phyloP scores from a whole-genome alignment of 2,329 filamentous ascomycete species.

The Intubia oerlemansii region DNA sequence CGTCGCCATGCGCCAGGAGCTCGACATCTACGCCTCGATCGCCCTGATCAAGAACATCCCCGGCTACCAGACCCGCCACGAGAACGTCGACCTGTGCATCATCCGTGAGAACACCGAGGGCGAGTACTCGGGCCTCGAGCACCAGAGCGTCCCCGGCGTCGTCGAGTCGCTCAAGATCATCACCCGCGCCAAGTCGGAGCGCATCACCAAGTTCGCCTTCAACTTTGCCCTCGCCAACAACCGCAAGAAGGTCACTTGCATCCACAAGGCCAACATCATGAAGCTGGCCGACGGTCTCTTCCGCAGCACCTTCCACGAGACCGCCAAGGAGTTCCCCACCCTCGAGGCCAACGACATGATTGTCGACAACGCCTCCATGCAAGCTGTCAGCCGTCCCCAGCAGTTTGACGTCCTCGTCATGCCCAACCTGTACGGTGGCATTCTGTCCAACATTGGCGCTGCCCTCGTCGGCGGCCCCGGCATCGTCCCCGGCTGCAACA shows the following conservation, averaged over 20 bases:
- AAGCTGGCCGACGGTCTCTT: conserved; percentile 98
- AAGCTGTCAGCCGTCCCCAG: conserved; percentile 87
- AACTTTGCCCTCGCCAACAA: conserved; percentile 96
- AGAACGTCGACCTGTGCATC: conserved; percentile 94
- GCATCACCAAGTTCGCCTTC: conserved; percentile 97
- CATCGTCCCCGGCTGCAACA: conserved; percentile 97
- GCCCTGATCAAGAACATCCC: conserved; percentile 99
- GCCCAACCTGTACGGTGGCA: conserved; percentile 98
- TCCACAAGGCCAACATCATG: conserved; percentile 99
- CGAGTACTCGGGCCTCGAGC: conserved; percentile 97
- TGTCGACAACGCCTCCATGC: conserved; percentile 99
- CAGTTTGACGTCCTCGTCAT: conserved; percentile 99
- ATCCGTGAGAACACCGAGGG: conserved; percentile 99
- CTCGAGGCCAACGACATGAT: conserved; percentile 98
- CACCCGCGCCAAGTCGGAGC: conserved; percentile 95
- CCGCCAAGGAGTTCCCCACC: conserved; percentile 87
- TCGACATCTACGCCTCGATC: conserved; percentile 98
- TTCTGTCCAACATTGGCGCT: conserved; percentile 95
- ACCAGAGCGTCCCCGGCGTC: conserved; percentile 89
- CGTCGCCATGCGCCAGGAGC: conserved; percentile 94
- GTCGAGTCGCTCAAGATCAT: conserved; percentile 99
- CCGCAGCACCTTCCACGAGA: conserved; percentile 87
- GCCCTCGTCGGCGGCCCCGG: conserved; percentile 92
- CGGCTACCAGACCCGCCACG: conserved; percentile 91
- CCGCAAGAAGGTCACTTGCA: conserved; percentile 97